phyloP scores from a whole-genome alignment of 768 basidiomycete species.

The Dentipellis sp. region DNA sequence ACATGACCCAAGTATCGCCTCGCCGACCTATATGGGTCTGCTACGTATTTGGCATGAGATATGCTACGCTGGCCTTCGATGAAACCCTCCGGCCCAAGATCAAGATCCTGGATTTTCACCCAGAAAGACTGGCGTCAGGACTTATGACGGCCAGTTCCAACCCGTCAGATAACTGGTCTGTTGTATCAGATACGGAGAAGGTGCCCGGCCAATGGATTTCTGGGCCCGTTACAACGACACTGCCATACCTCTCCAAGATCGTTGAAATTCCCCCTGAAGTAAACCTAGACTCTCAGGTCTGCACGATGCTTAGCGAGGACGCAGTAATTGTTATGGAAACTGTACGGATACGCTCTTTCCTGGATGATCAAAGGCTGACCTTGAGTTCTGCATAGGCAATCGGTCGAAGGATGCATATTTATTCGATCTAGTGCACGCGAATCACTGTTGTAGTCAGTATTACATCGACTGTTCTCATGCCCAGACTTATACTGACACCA shows the following conservation, averaged over 20 bases:
- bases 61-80: not conserved
- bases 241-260: too few relatives aligned
- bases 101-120: conserved; percentile 9
- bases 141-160: too few relatives aligned
- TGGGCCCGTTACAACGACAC: too few relatives aligned
- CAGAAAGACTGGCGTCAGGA: not conserved
- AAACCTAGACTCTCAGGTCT: not conserved
- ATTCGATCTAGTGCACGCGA: not conserved
- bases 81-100: not conserved
- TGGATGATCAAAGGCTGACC: not conserved
- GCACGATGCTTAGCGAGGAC: conserved; percentile 15
- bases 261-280: not conserved
- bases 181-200: too few relatives aligned
- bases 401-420: not conserved
- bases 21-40: conserved; percentile 4
- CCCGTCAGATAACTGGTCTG: too few relatives aligned
- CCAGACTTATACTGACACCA: too few relatives aligned
- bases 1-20: not conserved
- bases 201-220: too few relatives aligned
- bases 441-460: too few relatives aligned
- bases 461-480: too few relatives aligned
- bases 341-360: not conserved
- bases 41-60: conserved; percentile 12
- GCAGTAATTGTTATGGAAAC: conserved; percentile 7
- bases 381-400: not conserved